Percentiles rank a stretch among this genome's conserved stretches.
Evolutionary conservation across 352 stramenopile species (phyloP).

Genomic region (Pythium sp.): DNA sequence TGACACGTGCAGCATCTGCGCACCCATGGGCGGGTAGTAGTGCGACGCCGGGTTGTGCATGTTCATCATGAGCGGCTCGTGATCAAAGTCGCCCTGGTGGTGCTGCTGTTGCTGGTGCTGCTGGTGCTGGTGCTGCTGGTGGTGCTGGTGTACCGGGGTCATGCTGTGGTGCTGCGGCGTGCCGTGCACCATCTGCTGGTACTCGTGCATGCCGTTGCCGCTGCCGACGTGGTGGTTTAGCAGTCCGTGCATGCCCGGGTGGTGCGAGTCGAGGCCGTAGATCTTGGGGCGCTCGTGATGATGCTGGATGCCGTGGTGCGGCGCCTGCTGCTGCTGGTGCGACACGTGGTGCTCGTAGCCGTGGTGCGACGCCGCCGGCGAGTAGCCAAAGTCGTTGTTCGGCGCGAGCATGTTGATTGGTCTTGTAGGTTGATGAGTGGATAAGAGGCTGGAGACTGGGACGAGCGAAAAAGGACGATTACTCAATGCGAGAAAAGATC

Average conservation of each 20-base stretch:
- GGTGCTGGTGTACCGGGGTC: slow-evolving; percentile 38
- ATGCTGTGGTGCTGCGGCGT: slow-evolving; percentile 41
- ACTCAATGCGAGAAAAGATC: slow-evolving; percentile 1
- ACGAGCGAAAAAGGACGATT: not conserved
- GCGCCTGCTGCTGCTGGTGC: slow-evolving; percentile 20
- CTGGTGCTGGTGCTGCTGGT: slow-evolving; percentile 59
- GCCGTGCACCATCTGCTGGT: slow-evolving; percentile 41
- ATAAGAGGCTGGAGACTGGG: not conserved
- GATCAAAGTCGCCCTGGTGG: slow-evolving; percentile 43
- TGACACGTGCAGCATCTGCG: slow-evolving; percentile 59
- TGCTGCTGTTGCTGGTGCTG: slow-evolving; percentile 52
- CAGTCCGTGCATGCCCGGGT: slow-evolving; percentile 32
- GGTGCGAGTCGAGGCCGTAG: slow-evolving; percentile 35
- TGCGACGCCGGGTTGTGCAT: slow-evolving; percentile 27
- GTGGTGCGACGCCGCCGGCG: slow-evolving; percentile 19
- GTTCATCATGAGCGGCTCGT: slow-evolving; percentile 66
- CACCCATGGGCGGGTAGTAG: slow-evolving; percentile 46
- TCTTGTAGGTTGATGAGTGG: not conserved
- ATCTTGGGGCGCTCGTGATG: slow-evolving; percentile 67
- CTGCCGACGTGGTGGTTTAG: slow-evolving; percentile 29
- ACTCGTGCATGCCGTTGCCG: slow-evolving; percentile 26
- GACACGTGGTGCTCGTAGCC: slow-evolving; percentile 19
- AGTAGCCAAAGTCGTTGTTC: slow-evolving; percentile 71
- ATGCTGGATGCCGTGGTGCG: slow-evolving; percentile 20
- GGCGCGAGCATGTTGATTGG: slow-evolving; percentile 32